phyloP scores from a whole-genome alignment of 345 rosid genomes.

The Citrus cavaleriei region DNA sequence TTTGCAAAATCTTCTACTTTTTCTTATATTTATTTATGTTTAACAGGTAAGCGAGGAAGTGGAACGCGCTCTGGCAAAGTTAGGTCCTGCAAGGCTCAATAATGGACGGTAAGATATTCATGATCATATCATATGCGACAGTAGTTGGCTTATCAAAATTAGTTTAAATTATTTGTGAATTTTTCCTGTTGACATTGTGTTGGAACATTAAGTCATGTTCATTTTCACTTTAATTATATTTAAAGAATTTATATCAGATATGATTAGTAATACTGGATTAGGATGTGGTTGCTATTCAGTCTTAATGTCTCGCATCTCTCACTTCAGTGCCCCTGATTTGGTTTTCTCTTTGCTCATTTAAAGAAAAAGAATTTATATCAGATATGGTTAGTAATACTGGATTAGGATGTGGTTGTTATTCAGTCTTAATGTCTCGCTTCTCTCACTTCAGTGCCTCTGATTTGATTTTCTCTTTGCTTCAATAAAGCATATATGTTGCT shows the following conservation, averaged over 20 bases:
- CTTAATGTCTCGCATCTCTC: not conserved
- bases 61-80: conserved; percentile 95
- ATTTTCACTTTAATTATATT: not conserved
- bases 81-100: conserved; percentile 80
- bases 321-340: not conserved
- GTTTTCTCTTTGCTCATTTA: not conserved
- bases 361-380: not conserved
- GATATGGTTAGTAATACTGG: not conserved
- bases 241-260: not conserved
- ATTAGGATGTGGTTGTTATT: not conserved
- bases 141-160: not conserved
- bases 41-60: conserved; percentile 99
- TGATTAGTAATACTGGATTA: not conserved
- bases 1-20: not conserved
- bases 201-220: not conserved
- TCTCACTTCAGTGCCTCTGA: not conserved
- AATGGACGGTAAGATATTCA: conserved; percentile 56
- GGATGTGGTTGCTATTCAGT: not conserved
- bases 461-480: not conserved
- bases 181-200: not conserved
- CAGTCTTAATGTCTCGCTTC: not conserved
- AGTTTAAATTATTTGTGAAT: not conserved
- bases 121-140: not conserved
- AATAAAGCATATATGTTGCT: not conserved
- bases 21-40: not conserved